These are phyloP conservation scores for Rhododendron henanense DNA, from an alignment of 148 eudicot genomes.

Conservation along the genomic window DNA sequence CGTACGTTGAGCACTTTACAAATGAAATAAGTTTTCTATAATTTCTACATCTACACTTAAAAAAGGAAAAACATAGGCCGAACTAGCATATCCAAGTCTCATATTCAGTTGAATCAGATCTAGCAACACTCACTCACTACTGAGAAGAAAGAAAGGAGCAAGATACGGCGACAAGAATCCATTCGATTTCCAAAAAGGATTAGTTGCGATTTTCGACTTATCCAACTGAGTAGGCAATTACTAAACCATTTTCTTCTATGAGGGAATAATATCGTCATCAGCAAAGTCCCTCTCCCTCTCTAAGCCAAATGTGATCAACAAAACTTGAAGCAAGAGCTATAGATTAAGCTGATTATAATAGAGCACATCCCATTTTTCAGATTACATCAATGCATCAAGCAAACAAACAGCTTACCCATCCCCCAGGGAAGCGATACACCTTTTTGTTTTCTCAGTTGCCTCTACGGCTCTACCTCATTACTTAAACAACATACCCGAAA, in stretches of 20 bases:
- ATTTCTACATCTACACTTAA: background rate
- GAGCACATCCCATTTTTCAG: background rate
- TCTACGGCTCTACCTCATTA: background rate
- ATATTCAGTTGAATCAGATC: no score
- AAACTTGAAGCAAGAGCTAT: background rate
- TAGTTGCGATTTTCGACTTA: background rate
- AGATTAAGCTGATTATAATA: background rate
- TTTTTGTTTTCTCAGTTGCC: background rate
- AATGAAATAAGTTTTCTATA: background rate
- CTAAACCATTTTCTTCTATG: background rate
- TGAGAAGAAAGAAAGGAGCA: no score
- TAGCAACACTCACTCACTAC: no score
- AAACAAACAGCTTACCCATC: background rate
- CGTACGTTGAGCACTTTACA: background rate
- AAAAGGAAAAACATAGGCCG: background rate
- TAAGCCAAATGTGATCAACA: background rate
- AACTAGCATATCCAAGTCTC: background rate
- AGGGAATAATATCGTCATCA: background rate
- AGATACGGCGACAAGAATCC: no score
- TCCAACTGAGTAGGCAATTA: background rate
- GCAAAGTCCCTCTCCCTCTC: background rate
- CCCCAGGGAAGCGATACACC: background rate
- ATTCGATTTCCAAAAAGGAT: no score
- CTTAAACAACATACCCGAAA: background rate
- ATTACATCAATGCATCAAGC: conserved; percentile 7